Evolutionary conservation across 2,329 filamentous ascomycete genomes (phyloP), one percentile per base, ranked within the genome.

Genomic region (Fusarium secorum): DNA sequence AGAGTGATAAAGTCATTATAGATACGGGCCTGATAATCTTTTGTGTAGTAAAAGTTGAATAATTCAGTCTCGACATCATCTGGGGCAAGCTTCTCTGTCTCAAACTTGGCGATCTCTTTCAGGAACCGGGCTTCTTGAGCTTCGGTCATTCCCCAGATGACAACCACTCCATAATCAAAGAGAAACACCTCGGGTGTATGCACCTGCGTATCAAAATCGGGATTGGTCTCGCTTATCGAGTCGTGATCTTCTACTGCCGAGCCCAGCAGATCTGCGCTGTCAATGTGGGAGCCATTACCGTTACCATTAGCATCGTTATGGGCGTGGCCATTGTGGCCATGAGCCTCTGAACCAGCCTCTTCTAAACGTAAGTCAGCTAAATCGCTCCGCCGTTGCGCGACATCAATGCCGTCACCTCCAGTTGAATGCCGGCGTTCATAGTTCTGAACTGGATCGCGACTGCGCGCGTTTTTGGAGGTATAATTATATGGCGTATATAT

Each of bases 1-100:
- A 99, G 83, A 5, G 93, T 96, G 81, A 99, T 99, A 77, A 99
- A 99, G 82, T 99, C 96, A 81, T 99, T 99, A 87, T 99, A 99
- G 80, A 99, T 99, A 55, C 96, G 91, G 26, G 96, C 94, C 82
- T 99, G 97, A 80, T 99, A 99, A 79, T 98, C 95, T 76, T 93
- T 89, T 6, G 96, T 98, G 83, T 99, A 98, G 85, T 99, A 99
- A 81, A 98, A 99, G 80, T 99, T 99, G 86, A 99, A 99, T 77
- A 95, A 94, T 81, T 99, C 96, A 49, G 94, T 93, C 83, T 99
- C 95, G 33, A 97, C 91, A 74, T 97, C 94, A 77, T 97, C 95
- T 15, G 91, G 89, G 30, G 90, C 90, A 52, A 98, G 87, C 80
- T 97, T 97, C 78, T 97, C 95, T 42, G 90, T 88, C 80, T 98